A percentile compares a stretch with the other conserved stretches of the same genome.
Evolutionary conservation across 768 basidiomycete species (phyloP).

Genomic region (Serendipita sp.): DNA sequence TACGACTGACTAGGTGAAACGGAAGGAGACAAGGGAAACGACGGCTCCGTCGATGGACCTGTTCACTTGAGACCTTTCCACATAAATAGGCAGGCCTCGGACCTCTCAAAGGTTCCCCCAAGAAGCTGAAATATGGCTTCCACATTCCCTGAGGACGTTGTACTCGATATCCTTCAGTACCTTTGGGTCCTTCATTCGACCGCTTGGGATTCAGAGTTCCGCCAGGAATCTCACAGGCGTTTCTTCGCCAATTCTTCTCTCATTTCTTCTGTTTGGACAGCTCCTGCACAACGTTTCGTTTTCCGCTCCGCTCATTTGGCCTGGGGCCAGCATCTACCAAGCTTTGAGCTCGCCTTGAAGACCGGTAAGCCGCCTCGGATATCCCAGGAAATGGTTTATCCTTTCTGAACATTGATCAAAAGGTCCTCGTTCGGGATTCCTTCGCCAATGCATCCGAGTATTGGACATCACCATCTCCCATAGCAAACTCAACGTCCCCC

Average conservation of each 20-base stretch:
- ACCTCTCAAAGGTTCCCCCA: too few relatives aligned
- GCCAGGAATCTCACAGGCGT: background rate
- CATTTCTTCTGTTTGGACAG: background rate
- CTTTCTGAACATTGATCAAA: background rate
- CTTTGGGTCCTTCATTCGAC: background rate
- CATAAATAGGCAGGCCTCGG: too few relatives aligned
- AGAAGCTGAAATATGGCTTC: background rate
- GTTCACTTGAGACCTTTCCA: too few relatives aligned
- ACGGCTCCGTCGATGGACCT: too few relatives aligned
- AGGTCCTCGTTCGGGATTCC: background rate
- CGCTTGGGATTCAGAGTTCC: constrained; percentile 3
- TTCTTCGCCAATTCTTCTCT: background rate
- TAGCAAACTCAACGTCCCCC: background rate
- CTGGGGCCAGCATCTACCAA: background rate
- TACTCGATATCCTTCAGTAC: background rate
- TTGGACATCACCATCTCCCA: background rate
- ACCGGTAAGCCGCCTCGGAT: too few relatives aligned
- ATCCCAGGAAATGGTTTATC: too few relatives aligned
- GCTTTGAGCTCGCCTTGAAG: background rate
- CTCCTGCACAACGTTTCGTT: background rate
- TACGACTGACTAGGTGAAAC: too few relatives aligned
- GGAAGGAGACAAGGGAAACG: too few relatives aligned
- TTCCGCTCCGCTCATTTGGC: background rate
- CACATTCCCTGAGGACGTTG: background rate
- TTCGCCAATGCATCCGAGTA: background rate